Evolutionary conservation across 257 asterid species (phyloP).

Genomic region (Leonotis leonurus): DNA sequence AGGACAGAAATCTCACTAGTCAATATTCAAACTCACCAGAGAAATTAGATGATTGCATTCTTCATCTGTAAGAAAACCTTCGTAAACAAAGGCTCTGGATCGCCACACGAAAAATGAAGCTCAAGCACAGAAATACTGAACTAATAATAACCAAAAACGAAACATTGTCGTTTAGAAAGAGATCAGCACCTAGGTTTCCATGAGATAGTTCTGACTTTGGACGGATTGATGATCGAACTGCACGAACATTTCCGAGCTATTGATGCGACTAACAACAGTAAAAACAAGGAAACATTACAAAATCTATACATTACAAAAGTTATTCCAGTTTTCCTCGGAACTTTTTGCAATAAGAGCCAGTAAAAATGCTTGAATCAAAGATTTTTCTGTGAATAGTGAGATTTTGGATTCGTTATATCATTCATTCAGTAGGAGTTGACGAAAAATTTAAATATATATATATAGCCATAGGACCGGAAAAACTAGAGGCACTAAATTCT

Average conservation of each 20-base stretch:
- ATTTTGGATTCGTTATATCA: slow-evolving; percentile 18
- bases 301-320: slow-evolving; percentile 24
- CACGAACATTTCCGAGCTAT: slow-evolving; percentile 39
- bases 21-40: slow-evolving; percentile 46
- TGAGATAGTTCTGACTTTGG: slow-evolving; percentile 78
- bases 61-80: slow-evolving; percentile 79
- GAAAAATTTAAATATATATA: slow-evolving; percentile 15
- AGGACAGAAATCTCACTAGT: neutral
- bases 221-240: slow-evolving; percentile 70
- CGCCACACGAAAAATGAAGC: no score
- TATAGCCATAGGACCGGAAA: no score
- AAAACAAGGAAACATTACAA: slow-evolving; percentile 20
- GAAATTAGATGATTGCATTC: slow-evolving; percentile 88
- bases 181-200: slow-evolving; percentile 77
- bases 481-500: no score
- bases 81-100: slow-evolving; percentile 83
- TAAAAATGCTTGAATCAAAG: slow-evolving; percentile 22
- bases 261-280: slow-evolving; percentile 41
- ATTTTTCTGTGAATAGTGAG: no score
- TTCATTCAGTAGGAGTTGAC: slow-evolving; percentile 29
- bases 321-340: neutral
- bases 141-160: no score
- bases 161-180: neutral
- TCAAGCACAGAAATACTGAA: slow-evolving; percentile 9
- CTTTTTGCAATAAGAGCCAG: neutral